Evolutionary conservation across 345 rosid species (phyloP), one percentile per base, ranked within the genome.

Genomic region (Pelargonium nanum): DNA sequence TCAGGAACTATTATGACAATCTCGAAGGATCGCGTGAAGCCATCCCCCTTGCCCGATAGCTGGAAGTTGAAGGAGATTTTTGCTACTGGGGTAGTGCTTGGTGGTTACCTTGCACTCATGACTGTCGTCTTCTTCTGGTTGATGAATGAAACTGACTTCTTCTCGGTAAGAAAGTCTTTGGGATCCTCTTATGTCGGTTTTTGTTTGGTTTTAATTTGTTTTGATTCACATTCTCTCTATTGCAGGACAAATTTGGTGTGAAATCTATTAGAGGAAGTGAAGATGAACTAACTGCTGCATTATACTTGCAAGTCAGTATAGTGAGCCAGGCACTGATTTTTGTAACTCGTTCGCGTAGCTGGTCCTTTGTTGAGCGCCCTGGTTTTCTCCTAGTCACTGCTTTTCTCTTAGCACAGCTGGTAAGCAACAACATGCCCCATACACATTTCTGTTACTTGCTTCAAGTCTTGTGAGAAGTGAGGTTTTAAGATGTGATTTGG

Each of bases 271-370:
- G 60, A 48, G 63, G 59, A 6, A 69, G 45, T 0, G 67, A 56
- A 1, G 26, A 68, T 1, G 83, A 80, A 61, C 75, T 80, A 55
- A 80, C 68, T 60, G 78, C 78, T 2, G 84, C 84, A 28, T 45
- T 80, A 9, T 80, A 76, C 57, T 78, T 80, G 10, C 84, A 80
- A 80, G 84, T 80, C 6, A 80, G 84, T 63, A 80, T 80, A 12
- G 80, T 80, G 51, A 80, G 84, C 63, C 81, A 76, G 58, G 84
- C 84, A 1, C 73, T 80, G 62, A 80, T 80, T 23, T 80, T 80
- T 22, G 81, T 80, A 1, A 80, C 83, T 5, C 68, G 84, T 44
- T 80, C 84, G 0, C 74, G 81, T 56, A 74, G 81, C 71, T 80
- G 81, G 78, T 80, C 81, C 26, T 80, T 8, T 6, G 7, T 65